These are phyloP conservation scores for Dactylellina drechsleri DNA, from an alignment of 2,329 filamentous ascomycete species.

Conservation along the genomic window DNA sequence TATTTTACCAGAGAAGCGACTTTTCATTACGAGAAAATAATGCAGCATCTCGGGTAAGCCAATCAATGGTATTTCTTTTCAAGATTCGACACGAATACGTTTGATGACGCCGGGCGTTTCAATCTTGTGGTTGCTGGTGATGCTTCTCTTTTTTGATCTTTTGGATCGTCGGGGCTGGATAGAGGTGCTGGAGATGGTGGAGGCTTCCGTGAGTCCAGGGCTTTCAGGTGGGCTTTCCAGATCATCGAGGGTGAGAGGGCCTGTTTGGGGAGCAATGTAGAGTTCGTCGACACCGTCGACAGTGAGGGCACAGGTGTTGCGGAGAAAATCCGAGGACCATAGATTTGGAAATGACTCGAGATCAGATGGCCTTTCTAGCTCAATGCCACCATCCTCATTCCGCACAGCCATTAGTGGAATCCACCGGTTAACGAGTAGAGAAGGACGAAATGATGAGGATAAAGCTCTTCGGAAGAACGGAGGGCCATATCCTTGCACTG, in stretches of 20 bases:
- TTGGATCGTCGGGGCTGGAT: conserved; percentile 31
- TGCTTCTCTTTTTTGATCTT: conserved; percentile 34
- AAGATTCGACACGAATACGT: conserved; percentile 47
- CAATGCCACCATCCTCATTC: conserved; percentile 29
- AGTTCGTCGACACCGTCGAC: conserved; percentile 30
- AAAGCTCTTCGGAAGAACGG: conserved; percentile 32
- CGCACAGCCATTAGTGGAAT: conserved; percentile 36
- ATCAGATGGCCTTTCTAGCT: conserved; percentile 39
- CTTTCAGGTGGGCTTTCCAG: conserved; percentile 48
- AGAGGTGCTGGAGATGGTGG: conserved; percentile 47
- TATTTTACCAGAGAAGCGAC: conserved; percentile 28
- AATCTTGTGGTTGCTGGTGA: conserved; percentile 41
- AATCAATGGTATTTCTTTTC: conserved; percentile 5
- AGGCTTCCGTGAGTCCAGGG: conserved; percentile 48
- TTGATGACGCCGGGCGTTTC: conserved; percentile 48
- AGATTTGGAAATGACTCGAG: conserved; percentile 37
- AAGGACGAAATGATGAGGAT: conserved; percentile 25
- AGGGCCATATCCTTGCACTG: conserved; percentile 23
- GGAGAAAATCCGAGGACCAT: conserved; percentile 48
- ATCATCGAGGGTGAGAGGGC: conserved; percentile 38
- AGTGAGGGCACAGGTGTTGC: conserved; percentile 33
- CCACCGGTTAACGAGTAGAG: conserved; percentile 40
- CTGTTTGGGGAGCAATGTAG: conserved; percentile 40
- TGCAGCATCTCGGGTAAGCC: conserved; percentile 6
- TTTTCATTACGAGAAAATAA: conserved; percentile 47